phyloP scores from a whole-genome alignment of 805 yeast species.

The Metschnikowia similis region DNA sequence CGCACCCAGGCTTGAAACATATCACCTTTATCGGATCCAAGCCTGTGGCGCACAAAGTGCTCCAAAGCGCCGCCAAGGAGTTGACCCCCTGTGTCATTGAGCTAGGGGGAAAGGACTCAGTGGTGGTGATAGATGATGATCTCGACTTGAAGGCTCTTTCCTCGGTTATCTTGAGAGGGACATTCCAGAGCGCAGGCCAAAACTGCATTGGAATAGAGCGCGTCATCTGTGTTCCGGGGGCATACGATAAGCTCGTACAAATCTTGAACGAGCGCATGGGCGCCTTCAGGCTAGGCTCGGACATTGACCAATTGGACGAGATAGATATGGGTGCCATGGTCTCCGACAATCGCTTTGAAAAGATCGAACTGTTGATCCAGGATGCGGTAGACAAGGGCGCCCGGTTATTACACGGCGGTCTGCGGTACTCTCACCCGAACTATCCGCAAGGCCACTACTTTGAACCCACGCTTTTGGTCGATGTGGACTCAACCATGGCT shows the following conservation, averaged over 20 bases:
- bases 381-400: constrained; percentile 87
- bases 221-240: constrained; percentile 71
- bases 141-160: constrained; percentile 49
- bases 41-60: constrained; percentile 87
- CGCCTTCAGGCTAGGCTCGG: constrained; percentile 75
- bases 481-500: constrained; percentile 68
- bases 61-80: constrained; percentile 75
- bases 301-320: constrained; percentile 84
- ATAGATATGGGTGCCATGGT: constrained; percentile 97
- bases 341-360: constrained; percentile 67
- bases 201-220: constrained; percentile 97
- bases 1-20: constrained; percentile 79
- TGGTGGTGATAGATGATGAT: constrained; percentile 79
- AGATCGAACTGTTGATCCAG: constrained; percentile 59
- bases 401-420: constrained; percentile 73
- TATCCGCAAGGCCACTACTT: constrained; percentile 96
- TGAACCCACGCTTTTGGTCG: constrained; percentile 81
- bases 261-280: constrained; percentile 57
- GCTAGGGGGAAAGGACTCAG: constrained; percentile 94
- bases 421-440: constrained; percentile 76
- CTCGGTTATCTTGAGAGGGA: constrained; percentile 86
- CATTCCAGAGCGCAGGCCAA: constrained; percentile 96
- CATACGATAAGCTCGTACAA: constrained; percentile 59
- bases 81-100: constrained; percentile 94
- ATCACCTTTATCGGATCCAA: constrained; percentile 95